Conservation (phyloP, 2,329 filamentous ascomycete genomes). For the Botrytis hyacinthi region DNA sequence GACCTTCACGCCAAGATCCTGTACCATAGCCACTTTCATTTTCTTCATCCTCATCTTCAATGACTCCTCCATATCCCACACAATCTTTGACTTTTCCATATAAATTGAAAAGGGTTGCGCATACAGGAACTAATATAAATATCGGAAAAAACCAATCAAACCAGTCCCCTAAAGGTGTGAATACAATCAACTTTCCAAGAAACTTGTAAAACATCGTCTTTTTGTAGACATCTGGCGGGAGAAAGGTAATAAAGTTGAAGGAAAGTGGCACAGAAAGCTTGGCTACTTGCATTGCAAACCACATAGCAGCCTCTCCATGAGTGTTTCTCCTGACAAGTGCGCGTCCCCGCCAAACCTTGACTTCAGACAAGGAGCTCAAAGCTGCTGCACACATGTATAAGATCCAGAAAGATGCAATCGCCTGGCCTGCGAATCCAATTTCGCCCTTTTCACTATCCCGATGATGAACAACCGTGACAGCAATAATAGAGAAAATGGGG, state of each 20-base stretch:
- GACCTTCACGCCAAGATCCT: conserved; percentile 87
- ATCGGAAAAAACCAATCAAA: conserved; percentile 89
- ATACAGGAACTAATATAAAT: conserved; percentile 80
- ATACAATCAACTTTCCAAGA: conserved; percentile 76
- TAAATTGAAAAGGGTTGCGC: conserved; percentile 82
- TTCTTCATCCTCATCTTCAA: conserved; percentile 71
- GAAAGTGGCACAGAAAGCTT: conserved; percentile 88
- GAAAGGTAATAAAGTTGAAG: conserved; percentile 95
- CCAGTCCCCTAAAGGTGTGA: conserved; percentile 77
- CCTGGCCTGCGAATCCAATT: conserved; percentile 82
- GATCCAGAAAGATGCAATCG: conserved; percentile 83
- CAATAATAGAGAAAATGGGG: conserved; percentile 70
- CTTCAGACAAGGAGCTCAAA: conserved; percentile 81
- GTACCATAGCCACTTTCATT: conserved; percentile 66
- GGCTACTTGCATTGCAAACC: conserved; percentile 92
- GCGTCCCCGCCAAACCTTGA: conserved; percentile 96
- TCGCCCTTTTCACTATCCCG: conserved; percentile 65
- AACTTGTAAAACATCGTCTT: conserved; percentile 86
- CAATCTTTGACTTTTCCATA: conserved; percentile 80
- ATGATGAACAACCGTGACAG: conserved; percentile 57
- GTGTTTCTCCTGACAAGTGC: conserved; percentile 89
- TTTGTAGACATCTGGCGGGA: conserved; percentile 68
- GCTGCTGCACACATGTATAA: conserved; percentile 94
- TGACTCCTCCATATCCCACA: conserved; percentile 69
- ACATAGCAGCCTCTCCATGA: conserved; percentile 88